Percentiles rank a stretch among this genome's conserved stretches.
These are phyloP conservation scores for Candida fluviatilis DNA, from an alignment of 805 yeast genomes.

Conservation along the genomic window DNA sequence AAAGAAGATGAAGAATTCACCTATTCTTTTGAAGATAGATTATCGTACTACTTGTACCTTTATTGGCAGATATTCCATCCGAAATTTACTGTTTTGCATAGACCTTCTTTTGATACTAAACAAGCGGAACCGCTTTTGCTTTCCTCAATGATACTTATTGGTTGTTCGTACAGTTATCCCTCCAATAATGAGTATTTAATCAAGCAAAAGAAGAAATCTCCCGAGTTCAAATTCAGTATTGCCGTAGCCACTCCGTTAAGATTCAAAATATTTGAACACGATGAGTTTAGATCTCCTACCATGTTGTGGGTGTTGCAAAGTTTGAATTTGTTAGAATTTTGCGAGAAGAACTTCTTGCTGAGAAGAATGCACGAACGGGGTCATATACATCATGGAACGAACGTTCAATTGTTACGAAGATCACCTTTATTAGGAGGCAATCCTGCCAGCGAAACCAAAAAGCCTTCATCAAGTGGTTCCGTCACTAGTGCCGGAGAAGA, in stretches of 20 bases:
- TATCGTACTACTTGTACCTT: conserved; percentile 31
- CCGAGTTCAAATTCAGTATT: conserved; percentile 41
- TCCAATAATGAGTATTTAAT: conserved; percentile 6
- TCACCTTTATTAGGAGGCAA: conserved; percentile 75
- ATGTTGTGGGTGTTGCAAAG: conserved; percentile 74
- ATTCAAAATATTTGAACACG: conserved; percentile 64
- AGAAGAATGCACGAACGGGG: conserved; percentile 76
- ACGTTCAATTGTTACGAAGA: conserved; percentile 71
- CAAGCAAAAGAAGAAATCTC: conserved; percentile 15
- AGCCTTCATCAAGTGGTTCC: conserved; percentile 17
- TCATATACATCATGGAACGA: conserved; percentile 82
- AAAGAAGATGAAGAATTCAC: conserved; percentile 17
- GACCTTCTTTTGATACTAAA: conserved; percentile 52
- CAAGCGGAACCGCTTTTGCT: conserved; percentile 47
- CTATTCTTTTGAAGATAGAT: conserved; percentile 25
- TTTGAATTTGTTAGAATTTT: conserved; percentile 67
- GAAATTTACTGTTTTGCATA: conserved; percentile 55
- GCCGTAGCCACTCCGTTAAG: conserved; percentile 56
- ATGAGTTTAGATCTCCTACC: conserved; percentile 74
- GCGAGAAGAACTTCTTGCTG: conserved; percentile 69
- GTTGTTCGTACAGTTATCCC: conserved; percentile 41
- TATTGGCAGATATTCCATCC: conserved; percentile 63
- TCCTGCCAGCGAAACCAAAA: conserved; percentile 37
- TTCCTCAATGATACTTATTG: conserved; percentile 53
- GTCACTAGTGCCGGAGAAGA: conserved; percentile 33